Conservation (phyloP, 768 basidiomycete genomes). For the Mycena crocata region DNA sequence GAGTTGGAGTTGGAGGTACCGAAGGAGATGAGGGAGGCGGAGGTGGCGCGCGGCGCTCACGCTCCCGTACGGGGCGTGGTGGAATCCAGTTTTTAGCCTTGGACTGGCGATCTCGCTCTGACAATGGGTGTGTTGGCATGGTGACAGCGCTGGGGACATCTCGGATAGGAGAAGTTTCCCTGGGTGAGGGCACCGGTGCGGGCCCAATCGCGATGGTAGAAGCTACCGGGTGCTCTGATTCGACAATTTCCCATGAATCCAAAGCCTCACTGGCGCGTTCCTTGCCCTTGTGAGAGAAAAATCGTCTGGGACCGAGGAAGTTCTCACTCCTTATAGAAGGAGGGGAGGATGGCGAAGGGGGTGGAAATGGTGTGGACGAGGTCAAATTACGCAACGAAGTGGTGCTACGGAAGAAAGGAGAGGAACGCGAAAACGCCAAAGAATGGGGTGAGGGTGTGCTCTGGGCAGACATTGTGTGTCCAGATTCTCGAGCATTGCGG, state of each 20-base stretch:
- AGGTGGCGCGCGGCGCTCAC: conserved; percentile 30
- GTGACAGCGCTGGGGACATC: conserved; percentile 4
- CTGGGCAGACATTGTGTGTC: conserved; percentile 56
- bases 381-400: conserved; percentile 56
- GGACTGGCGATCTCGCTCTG: conserved; percentile 18
- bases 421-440: conserved; percentile 48
- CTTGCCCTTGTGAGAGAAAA: conserved; percentile 56
- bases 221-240: conserved; percentile 34
- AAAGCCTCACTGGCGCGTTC: conserved; percentile 50
- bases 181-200: conserved; percentile 41
- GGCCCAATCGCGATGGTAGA: conserved; percentile 33
- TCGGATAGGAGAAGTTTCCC: conserved; percentile 42
- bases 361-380: conserved; percentile 48
- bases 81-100: conserved; percentile 14
- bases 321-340: conserved; percentile 46
- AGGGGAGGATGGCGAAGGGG: conserved; percentile 41
- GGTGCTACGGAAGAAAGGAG: conserved; percentile 58
- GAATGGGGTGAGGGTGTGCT: conserved; percentile 53
- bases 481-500: conserved; percentile 43
- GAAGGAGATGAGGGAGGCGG: conserved; percentile 29
- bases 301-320: conserved; percentile 44
- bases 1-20: background rate
- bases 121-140: conserved; percentile 18
- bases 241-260: conserved; percentile 62
- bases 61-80: conserved; percentile 10